A percentile compares a stretch with the other conserved stretches of the same genome.
These are phyloP conservation scores for Penicillium sp. DNA, from an alignment of 2,329 filamentous ascomycete genomes.

Conservation along the genomic window DNA sequence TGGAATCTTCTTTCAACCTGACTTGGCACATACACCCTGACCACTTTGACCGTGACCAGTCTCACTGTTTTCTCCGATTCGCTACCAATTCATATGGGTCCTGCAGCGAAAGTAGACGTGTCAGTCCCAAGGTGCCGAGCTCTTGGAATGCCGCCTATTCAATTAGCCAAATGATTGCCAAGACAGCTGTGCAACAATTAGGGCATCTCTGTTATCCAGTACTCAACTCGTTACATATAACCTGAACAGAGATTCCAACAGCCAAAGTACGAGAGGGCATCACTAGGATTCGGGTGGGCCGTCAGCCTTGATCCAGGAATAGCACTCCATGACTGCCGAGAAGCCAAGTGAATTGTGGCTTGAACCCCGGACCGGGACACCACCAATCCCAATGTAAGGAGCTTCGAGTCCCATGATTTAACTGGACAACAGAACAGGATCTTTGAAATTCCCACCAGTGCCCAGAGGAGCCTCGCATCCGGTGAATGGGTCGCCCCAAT, in stretches of 20 bases:
- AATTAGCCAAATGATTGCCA: conserved; percentile 11
- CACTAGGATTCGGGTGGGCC: neutral
- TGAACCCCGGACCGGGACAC: neutral
- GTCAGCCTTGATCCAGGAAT: conserved; percentile 1
- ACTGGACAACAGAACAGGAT: conserved; percentile 2
- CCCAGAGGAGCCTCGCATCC: conserved; percentile 17
- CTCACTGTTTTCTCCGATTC: neutral
- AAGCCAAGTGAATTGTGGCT: conserved; percentile 4
- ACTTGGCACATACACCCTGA: neutral
- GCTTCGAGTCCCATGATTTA: conserved; percentile 6
- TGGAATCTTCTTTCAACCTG: neutral
- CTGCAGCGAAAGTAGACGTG: neutral
- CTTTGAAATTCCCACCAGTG: conserved; percentile 1
- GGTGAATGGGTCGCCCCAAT: conserved; percentile 13
- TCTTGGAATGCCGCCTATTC: conserved; percentile 13
- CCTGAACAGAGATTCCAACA: neutral
- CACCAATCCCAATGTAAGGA: conserved; percentile 14
- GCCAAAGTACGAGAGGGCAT: conserved; percentile 4
- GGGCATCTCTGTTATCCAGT: neutral
- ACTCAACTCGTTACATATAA: neutral
- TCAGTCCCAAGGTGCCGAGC: conserved; percentile 13
- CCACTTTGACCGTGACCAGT: neutral
- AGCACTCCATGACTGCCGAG: conserved; percentile 4
- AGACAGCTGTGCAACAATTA: neutral
- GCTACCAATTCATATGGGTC: neutral